Percentiles rank a stretch among this genome's conserved stretches.
These are phyloP conservation scores for Phytophthora cryptogea DNA, from an alignment of 352 stramenopile species.

Conservation along the genomic window DNA sequence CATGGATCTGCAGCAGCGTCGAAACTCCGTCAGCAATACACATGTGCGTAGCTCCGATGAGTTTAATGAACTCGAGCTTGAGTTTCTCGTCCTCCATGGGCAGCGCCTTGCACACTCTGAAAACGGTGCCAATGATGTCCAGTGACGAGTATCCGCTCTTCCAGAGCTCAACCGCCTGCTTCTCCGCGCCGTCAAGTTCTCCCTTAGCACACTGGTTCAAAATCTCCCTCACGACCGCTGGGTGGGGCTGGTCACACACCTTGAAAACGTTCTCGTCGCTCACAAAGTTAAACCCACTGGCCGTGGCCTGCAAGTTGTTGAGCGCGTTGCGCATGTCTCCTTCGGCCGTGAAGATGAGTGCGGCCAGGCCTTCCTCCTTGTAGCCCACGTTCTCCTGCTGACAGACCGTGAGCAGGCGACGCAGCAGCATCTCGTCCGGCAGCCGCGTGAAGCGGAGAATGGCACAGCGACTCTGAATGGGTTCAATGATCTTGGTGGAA, in stretches of 20 bases:
- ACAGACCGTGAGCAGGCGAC: constrained; percentile 94
- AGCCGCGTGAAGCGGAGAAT: constrained; percentile 98
- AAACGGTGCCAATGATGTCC: constrained; percentile 98
- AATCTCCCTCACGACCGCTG: constrained; percentile 76
- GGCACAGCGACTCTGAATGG: constrained; percentile 98
- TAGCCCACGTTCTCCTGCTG: constrained; percentile 90
- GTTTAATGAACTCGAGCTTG: constrained; percentile 92
- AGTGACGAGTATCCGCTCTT: constrained; percentile 93
- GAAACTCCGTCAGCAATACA: constrained; percentile 93
- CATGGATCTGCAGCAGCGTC: constrained; percentile 94
- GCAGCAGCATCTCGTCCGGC: constrained; percentile 95
- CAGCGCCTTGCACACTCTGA: constrained; percentile 94
- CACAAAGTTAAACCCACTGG: constrained; percentile 95
- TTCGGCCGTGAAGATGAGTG: constrained; percentile 98
- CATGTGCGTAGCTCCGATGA: constrained; percentile 93
- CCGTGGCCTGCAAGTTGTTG: constrained; percentile 99
- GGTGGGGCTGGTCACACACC: constrained; percentile 96
- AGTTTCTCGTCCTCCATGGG: constrained; percentile 81
- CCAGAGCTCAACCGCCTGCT: constrained; percentile 73
- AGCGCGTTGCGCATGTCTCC: constrained; percentile 99
- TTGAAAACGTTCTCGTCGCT: constrained; percentile 96
- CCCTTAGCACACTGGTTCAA: constrained; percentile 70
- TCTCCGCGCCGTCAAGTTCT: constrained; percentile 86
- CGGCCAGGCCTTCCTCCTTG: constrained; percentile 93
- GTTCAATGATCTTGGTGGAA: constrained; percentile 99